phyloP scores from a whole-genome alignment of 2,329 filamentous ascomycete genomes.

The Fusarium proliferatum region DNA sequence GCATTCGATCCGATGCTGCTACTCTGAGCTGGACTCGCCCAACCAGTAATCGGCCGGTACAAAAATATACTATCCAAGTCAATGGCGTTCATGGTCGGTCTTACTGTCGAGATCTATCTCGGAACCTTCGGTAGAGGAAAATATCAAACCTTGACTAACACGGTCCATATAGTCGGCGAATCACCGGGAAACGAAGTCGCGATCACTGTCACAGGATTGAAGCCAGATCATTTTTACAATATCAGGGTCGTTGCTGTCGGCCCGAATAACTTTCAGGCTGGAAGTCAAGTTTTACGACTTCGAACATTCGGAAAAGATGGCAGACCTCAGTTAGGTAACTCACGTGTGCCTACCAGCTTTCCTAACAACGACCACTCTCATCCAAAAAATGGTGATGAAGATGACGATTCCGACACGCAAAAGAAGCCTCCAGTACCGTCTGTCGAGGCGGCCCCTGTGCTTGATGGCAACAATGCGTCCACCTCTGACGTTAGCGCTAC shows the following conservation, averaged over 20 bases:
- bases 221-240: conserved; percentile 90
- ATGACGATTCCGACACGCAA: conserved; percentile 60
- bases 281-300: conserved; percentile 85
- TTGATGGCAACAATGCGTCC: conserved; percentile 70
- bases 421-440: conserved; percentile 62
- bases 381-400: conserved; percentile 54
- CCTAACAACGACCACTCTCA: conserved; percentile 62
- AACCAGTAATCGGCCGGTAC: conserved; percentile 71
- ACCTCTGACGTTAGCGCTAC: conserved; percentile 71
- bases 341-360: conserved; percentile 67
- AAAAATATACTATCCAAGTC: conserved; percentile 91
- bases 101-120: conserved; percentile 7
- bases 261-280: conserved; percentile 90
- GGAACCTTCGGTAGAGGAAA: background rate
- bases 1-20: conserved; percentile 87
- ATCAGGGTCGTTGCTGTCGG: conserved; percentile 93
- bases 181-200: conserved; percentile 67
- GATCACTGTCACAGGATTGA: conserved; percentile 90
- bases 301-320: conserved; percentile 77
- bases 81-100: conserved; percentile 88
- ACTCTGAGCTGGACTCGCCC: conserved; percentile 91
- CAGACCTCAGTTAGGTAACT: conserved; percentile 68
- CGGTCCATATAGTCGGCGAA: conserved; percentile 74
- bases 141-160: conserved; percentile 25
- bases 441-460: conserved; percentile 70